phyloP scores from a whole-genome alignment of 192 early-diverging fungal species.

The Backusella sp. region DNA sequence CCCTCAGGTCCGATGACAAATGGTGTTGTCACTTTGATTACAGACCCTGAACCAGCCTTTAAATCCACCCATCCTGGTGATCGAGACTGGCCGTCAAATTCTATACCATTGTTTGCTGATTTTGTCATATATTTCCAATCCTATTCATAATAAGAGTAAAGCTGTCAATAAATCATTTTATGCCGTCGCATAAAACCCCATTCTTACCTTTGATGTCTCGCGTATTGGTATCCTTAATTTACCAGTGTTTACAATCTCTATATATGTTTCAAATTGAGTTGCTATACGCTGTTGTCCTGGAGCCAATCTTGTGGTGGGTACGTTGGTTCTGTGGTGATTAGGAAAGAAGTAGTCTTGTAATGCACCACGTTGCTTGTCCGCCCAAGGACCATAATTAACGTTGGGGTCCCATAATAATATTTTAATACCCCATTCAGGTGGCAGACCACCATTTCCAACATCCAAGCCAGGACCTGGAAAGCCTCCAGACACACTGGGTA shows the following conservation, averaged over 20 bases:
- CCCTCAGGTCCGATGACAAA: conserved; percentile 54
- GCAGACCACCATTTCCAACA: conserved; percentile 49
- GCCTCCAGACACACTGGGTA: background rate
- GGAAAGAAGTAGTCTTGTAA: conserved; percentile 78
- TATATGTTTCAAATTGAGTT: conserved; percentile 51
- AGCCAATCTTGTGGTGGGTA: conserved; percentile 42
- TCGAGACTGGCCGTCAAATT: conserved; percentile 31
- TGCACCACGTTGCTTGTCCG: conserved; percentile 66
- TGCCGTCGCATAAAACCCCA: background rate
- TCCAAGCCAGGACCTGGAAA: conserved; percentile 10
- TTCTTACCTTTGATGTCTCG: conserved; percentile 67
- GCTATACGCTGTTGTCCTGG: conserved; percentile 59
- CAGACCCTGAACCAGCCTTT: conserved; percentile 46
- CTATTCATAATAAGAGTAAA: conserved; percentile 26
- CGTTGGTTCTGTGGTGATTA: conserved; percentile 50
- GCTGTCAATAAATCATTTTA: background rate
- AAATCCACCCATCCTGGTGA: conserved; percentile 76
- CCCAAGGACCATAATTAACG: conserved; percentile 80
- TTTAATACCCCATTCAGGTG: conserved; percentile 73
- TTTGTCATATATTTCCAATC: conserved; percentile 61
- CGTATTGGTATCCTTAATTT: conserved; percentile 63
- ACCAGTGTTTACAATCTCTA: conserved; percentile 60
- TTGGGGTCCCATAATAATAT: conserved; percentile 52
- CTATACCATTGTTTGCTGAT: conserved; percentile 19
- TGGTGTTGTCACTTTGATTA: conserved; percentile 58